Conservation (phyloP, 495 filamentous ascomycete genomes). For the Neohortaea acidophila region DNA sequence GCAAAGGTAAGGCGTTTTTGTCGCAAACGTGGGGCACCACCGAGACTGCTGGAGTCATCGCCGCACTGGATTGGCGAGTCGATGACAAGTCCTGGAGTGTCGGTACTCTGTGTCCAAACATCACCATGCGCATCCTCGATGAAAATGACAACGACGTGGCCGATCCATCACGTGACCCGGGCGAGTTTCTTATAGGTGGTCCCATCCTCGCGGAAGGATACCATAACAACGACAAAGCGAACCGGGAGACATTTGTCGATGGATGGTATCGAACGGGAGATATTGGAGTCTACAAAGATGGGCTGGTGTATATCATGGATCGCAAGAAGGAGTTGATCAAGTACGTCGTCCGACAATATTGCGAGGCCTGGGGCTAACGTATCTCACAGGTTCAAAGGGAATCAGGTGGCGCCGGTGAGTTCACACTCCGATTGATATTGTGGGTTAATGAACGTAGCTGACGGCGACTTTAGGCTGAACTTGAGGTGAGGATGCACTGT, state of each 20-base stretch:
- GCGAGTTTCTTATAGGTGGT: conserved; percentile 6
- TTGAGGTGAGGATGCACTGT: no score
- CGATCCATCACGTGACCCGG: not conserved
- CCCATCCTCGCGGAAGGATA: conserved; percentile 8
- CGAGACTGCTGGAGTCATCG: conserved; percentile 12
- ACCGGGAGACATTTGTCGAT: conserved; percentile 45
- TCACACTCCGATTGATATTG: no score
- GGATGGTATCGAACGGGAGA: conserved; percentile 68
- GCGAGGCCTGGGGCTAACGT: no score
- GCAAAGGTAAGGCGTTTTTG: conserved; percentile 17
- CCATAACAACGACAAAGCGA: conserved; percentile 53
- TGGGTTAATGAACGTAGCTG: no score
- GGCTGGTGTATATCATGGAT: conserved; percentile 59
- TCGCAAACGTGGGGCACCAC: conserved; percentile 20
- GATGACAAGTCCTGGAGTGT: conserved; percentile 1
- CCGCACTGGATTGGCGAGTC: not conserved
- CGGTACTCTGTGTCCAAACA: not conserved
- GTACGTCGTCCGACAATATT: no score
- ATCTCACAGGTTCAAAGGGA: no score
- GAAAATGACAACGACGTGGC: conserved; percentile 9
- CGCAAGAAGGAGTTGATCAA: conserved; percentile 61
- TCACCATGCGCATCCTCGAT: conserved; percentile 1
- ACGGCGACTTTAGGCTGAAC: no score
- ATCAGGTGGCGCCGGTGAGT: conserved; percentile 36
- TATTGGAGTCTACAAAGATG: conserved; percentile 45